phyloP scores from a whole-genome alignment of 371 early-diverging fungal genomes.

The Sporodiniella umbellata region DNA sequence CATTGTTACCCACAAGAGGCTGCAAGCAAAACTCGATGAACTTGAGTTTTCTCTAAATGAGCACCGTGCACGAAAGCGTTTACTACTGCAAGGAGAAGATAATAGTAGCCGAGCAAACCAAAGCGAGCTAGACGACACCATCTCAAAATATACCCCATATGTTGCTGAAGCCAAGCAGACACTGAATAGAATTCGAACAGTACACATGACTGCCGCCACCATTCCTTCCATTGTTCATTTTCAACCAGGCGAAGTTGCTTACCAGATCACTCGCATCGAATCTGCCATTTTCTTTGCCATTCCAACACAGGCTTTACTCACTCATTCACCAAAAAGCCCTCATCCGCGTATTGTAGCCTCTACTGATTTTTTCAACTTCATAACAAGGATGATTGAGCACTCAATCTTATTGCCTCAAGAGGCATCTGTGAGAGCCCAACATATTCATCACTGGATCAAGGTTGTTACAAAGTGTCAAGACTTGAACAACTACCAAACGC shows the following conservation, averaged over 20 bases:
- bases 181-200: conserved; percentile 53
- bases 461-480: conserved; percentile 63
- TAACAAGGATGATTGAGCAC: conserved; percentile 73
- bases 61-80: conserved; percentile 7
- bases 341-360: conserved; percentile 69
- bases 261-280: conserved; percentile 73
- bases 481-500: conserved; percentile 70
- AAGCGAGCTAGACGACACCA: conserved; percentile 33
- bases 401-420: conserved; percentile 63
- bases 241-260: conserved; percentile 66
- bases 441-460: conserved; percentile 74
- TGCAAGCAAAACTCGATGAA: conserved; percentile 31
- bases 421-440: conserved; percentile 61
- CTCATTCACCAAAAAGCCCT: conserved; percentile 67
- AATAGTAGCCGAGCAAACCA: conserved; percentile 20
- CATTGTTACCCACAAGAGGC: conserved; percentile 40
- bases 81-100: not conserved
- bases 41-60: conserved; percentile 13
- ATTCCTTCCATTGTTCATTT: conserved; percentile 63
- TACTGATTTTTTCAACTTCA: conserved; percentile 81
- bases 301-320: conserved; percentile 59
- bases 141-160: conserved; percentile 38
- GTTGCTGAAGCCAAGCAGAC: conserved; percentile 50
- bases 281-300: conserved; percentile 67
- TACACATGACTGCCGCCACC: conserved; percentile 57